Base-by-base conservation (phyloP, 306 rosid species). In the Vigna angularis region DNA sequence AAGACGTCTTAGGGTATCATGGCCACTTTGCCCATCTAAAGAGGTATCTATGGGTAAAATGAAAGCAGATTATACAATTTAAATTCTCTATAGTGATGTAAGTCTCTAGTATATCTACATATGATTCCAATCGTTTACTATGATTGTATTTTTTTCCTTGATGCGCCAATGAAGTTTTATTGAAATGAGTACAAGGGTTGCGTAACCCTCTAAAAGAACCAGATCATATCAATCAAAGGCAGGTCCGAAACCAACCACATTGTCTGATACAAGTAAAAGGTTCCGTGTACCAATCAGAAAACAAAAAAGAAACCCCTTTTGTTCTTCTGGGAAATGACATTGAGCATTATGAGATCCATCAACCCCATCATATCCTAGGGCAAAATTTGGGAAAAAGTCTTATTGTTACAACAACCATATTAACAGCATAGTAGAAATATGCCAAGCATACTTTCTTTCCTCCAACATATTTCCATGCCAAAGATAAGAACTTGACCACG, bases 121-220 rank as follows among this genome's bases (percentile, higher is more conserved):
- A 24, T 18, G 36, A 28, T 59, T 75, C 53, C 67, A 50, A 16
- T 44, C 59, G 70, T 32, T 83, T 32, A 28, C 18, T 14, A 14
- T 59, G 42, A 58, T 22, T 26, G n/a, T 57, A 11, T 3, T 24
- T 11, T 4, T 24, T 58, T 58, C 24, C 9, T 8, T 56, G 1
- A 58, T 13, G 12, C 9, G 9, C 65, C 2, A 59, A 28, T 26
- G 2, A 26, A 1, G 17, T 59, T 59, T 59, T 59, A 14, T 24
- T 59, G 7, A 58, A 59, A 59, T 59, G 20, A 30, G 20, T 59
- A 59, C 18, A 13, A 28, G 66, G 30, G 66, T 40, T 59, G 32
- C 20, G 14, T 38, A 59, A 59, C 18, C 65, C 18, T 59, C 18
- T 30, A 59, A 17, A 13, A 14, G 42, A 59, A 59, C 12, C 42